Conservation (phyloP, 257 asterid genomes). For the Nicotiana tabacum region DNA sequence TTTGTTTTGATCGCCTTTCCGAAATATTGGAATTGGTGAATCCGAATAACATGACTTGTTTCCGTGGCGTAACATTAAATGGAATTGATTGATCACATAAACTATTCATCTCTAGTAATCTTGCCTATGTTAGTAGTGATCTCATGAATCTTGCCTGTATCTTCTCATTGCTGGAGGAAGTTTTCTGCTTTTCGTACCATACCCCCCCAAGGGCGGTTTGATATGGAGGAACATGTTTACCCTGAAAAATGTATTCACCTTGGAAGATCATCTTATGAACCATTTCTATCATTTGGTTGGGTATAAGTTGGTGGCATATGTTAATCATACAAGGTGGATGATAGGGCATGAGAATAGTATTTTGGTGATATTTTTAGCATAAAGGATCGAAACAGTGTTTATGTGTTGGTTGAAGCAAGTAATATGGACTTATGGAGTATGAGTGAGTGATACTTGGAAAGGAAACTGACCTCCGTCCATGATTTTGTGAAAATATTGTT, state of each 20-base stretch:
- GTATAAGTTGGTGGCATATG: background rate
- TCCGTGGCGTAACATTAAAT: background rate
- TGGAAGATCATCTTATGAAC: background rate
- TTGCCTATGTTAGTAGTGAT: background rate
- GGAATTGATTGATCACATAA: background rate
- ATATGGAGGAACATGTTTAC: background rate
- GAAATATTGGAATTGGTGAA: background rate
- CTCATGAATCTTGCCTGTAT: background rate
- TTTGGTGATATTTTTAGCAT: background rate
- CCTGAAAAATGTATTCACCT: background rate
- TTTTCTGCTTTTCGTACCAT: background rate
- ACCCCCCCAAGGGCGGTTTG: background rate
- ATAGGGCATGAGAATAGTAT: background rate
- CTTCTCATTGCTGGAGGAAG: background rate
- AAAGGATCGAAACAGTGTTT: background rate
- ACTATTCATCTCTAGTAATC: background rate
- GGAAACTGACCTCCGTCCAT: background rate
- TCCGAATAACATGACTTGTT: background rate
- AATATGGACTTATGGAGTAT: background rate
- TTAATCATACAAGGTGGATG: background rate
- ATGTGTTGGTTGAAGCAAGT: background rate
- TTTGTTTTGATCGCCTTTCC: background rate
- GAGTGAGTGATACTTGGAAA: background rate
- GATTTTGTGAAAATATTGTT: background rate
- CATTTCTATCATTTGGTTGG: background rate